These are phyloP conservation scores for Ceratocystis cubensis DNA, from an alignment of 2,329 filamentous ascomycete species.

Conservation along the genomic window DNA sequence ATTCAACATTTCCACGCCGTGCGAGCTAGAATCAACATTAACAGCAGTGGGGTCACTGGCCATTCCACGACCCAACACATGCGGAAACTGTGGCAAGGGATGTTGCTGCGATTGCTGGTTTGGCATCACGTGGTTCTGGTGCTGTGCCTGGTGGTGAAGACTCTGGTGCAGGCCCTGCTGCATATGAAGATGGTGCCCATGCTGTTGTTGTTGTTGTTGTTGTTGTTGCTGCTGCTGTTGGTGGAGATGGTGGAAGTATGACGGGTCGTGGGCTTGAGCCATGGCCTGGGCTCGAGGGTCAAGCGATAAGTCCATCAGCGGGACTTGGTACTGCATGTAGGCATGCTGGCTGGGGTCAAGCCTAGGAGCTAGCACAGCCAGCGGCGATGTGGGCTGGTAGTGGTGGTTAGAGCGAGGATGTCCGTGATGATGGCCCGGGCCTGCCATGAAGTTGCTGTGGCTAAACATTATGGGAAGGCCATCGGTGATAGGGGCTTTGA, in stretches of 20 bases:
- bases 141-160: neutral
- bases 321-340: conserved; percentile 2
- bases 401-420: conserved; percentile 39
- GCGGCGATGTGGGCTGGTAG: conserved; percentile 13
- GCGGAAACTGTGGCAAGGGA: neutral
- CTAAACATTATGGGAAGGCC: conserved; percentile 31
- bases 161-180: neutral
- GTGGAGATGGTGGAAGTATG: neutral
- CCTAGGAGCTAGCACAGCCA: conserved; percentile 6
- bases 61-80: neutral
- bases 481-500: conserved; percentile 53
- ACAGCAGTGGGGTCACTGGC: neutral
- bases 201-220: conserved; percentile 1
- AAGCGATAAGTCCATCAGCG: neutral
- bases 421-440: conserved; percentile 23
- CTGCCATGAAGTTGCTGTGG: neutral
- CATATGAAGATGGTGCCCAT: neutral
- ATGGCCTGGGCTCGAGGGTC: conserved; percentile 5
- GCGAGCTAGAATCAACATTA: neutral
- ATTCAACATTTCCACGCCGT: neutral
- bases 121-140: neutral
- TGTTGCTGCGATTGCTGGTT: conserved; percentile 6
- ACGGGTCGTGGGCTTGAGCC: neutral
- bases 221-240: neutral
- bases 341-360: conserved; percentile 7